Base-by-base conservation (phyloP, 495 filamentous ascomycete species). In the Choiromyces venosus region DNA sequence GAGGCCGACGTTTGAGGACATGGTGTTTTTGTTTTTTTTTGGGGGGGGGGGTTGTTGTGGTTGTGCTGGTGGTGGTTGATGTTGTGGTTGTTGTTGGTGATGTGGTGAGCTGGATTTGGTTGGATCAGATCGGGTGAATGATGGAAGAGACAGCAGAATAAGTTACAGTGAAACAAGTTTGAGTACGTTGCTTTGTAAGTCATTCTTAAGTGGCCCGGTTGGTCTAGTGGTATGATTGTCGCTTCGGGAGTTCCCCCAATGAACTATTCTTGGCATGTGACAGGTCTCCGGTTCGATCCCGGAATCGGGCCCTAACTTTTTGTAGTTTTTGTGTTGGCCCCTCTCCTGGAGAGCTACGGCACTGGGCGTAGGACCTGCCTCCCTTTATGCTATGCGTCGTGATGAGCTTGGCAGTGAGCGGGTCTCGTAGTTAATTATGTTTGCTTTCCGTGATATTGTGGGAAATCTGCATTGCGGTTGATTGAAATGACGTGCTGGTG, bases 1-100 rank as follows among this genome's bases (percentile, higher is more conserved):
- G 80, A 99, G 93, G 74, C 96, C 96, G 84, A 99, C 96, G 86
- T 99, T 99, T 73, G 93, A 93, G 71, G 94, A 94, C 95, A 98
- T 99, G 69, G 75, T 71, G n/a, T n/a, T n/a, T n/a, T n/a, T n/a
- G n/a, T n/a, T n/a, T n/a, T n/a, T n/a, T n/a, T n/a, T n/a, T n/a
- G n/a, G n/a, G n/a, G n/a, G n/a, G n/a, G n/a, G n/a, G n/a, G 10
- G 25, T 61, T n/a, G 52, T 61, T 52, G 35, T 66, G 44, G 66
- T 67, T 35, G 66, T 25, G 56, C 38, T 37, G 69, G 65, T 29
- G 73, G 72, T 44, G 40, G 64, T 67, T 65, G 69, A 68, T 35
- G 66, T n/a, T n/a, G 38, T 40, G 61, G 44, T 29, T 21, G n/a
- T 29, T 0, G 8, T 2, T 52, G 52, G 52, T 36, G 42, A 73